Evolutionary conservation across 192 early-diverging fungal genomes (phyloP).

Genomic region (Backusella morwellensis): DNA sequence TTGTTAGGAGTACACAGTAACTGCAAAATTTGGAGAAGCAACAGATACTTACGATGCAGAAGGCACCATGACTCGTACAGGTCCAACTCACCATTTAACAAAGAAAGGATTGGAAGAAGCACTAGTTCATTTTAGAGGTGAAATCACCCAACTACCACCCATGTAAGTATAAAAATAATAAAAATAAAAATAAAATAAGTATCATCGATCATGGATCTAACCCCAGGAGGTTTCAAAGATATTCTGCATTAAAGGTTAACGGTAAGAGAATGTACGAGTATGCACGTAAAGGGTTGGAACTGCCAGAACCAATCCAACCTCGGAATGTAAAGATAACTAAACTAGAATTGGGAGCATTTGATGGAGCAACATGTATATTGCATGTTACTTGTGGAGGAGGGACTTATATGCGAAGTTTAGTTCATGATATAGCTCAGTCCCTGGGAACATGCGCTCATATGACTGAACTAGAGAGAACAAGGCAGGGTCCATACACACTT

Average conservation of each 20-base stretch:
- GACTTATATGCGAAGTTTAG: slow-evolving; percentile 69
- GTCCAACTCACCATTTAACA: slow-evolving; percentile 39
- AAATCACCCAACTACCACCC: slow-evolving; percentile 62
- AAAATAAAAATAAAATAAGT: no score
- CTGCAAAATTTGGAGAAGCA: slow-evolving; percentile 46
- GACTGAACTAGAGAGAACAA: slow-evolving; percentile 54
- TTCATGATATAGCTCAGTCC: slow-evolving; percentile 60
- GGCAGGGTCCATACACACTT: slow-evolving; percentile 56
- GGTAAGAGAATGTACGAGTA: slow-evolving; percentile 73
- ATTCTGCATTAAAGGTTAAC: slow-evolving; percentile 67
- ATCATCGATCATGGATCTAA: neutral
- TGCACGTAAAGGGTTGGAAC: slow-evolving; percentile 48
- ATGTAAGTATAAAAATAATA: slow-evolving; percentile 38
- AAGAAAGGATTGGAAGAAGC: slow-evolving; percentile 32
- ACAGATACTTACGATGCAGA: slow-evolving; percentile 61
- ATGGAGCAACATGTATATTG: slow-evolving; percentile 24
- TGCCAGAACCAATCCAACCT: slow-evolving; percentile 43
- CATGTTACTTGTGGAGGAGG: slow-evolving; percentile 64
- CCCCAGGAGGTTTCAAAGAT: slow-evolving; percentile 28
- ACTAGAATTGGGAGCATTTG: slow-evolving; percentile 38
- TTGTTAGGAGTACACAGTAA: slow-evolving; percentile 48
- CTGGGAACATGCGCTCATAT: slow-evolving; percentile 61
- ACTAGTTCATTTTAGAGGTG: slow-evolving; percentile 55
- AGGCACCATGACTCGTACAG: slow-evolving; percentile 42
- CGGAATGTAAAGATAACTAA: slow-evolving; percentile 39